Conservation (phyloP, 495 filamentous ascomycete genomes). For the Extremus antarcticus region DNA sequence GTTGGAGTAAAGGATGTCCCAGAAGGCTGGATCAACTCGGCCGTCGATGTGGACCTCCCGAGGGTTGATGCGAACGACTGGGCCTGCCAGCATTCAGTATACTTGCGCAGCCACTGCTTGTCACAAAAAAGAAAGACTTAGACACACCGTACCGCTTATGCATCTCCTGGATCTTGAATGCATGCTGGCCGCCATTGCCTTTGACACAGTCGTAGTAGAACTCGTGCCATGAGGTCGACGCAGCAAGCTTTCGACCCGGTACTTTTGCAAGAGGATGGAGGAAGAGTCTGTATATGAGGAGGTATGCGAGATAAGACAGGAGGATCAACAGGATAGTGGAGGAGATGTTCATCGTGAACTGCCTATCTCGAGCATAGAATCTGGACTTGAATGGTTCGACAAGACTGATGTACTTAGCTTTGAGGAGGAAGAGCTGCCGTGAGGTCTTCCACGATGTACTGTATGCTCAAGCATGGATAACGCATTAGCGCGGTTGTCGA, state of each 20-base stretch:
- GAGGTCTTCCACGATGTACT: no score
- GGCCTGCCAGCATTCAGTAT: constrained; percentile 14
- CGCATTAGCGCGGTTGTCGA: background rate
- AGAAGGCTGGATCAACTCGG: constrained; percentile 5
- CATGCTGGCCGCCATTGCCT: constrained; percentile 9
- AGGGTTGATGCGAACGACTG: constrained; percentile 28
- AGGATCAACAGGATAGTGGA: background rate
- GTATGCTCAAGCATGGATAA: background rate
- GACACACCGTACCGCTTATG: constrained; percentile 16
- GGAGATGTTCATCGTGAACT: background rate
- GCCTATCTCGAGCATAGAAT: no score
- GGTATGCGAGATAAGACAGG: background rate
- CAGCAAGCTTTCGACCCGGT: constrained; percentile 21
- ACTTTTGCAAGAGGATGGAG: constrained; percentile 11
- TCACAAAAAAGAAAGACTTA: background rate
- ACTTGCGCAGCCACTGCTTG: constrained; percentile 1
- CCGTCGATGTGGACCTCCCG: constrained; percentile 26
- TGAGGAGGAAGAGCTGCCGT: background rate
- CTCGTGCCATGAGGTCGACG: constrained; percentile 22
- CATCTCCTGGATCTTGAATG: constrained; percentile 13
- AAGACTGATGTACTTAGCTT: no score
- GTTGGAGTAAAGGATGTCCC: constrained; percentile 16
- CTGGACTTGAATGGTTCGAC: no score
- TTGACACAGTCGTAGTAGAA: constrained; percentile 22
- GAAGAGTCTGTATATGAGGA: constrained; percentile 13